Evolutionary conservation across 495 filamentous ascomycete genomes (phyloP), one percentile per base, ranked within the genome.

Genomic region (Aspergillus affinis): DNA sequence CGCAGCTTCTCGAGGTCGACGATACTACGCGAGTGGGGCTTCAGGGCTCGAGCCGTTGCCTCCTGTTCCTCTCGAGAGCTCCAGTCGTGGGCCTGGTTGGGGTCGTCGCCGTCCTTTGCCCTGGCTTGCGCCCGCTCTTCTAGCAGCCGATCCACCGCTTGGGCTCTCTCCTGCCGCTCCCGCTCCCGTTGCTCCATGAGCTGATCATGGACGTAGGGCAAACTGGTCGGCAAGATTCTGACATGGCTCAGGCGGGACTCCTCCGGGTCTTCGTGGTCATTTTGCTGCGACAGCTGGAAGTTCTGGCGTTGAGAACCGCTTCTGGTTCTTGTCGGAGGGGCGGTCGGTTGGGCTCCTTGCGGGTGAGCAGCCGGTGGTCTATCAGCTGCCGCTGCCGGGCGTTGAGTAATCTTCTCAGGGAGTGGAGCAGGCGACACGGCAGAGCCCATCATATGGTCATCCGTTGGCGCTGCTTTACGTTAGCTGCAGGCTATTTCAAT

Each of bases 171-270:
- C 47, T 75, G 69, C 12, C 69, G 65, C 23, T 75, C 82, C 9
- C 77, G 79, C 45, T 81, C 83, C 55, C 84, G 84, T 58, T 85
- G 82, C 59, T 91, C 88, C 88, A 98, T 96, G 59, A 87, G 91
- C 32, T 92, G 92, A 44, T 85, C 86, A 69, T 98, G 95, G 53
- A 94, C 96, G 15, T 89, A 86, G 4, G 94, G 91, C 53, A 98
- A 73, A 72, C 90, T 95, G 56, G 90, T 95, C 6, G 95, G 91
- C 18, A 98, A 78, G 47, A 98, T 89, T 60, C 90, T 88, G 50
- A 98, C 89, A 61, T 92, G 93, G 73, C 86, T 93, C 36, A 90
- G 81, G 57, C 78, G 75, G 15, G 66, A 55, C 23, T 64, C 44
- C 18, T 72, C 73, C n/a, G 60, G 48, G 10, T 72, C 70, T 13